Evolutionary conservation across 345 rosid species (phyloP), one percentile per base, ranked within the genome.

Genomic region (Gossypium ekmanianum): DNA sequence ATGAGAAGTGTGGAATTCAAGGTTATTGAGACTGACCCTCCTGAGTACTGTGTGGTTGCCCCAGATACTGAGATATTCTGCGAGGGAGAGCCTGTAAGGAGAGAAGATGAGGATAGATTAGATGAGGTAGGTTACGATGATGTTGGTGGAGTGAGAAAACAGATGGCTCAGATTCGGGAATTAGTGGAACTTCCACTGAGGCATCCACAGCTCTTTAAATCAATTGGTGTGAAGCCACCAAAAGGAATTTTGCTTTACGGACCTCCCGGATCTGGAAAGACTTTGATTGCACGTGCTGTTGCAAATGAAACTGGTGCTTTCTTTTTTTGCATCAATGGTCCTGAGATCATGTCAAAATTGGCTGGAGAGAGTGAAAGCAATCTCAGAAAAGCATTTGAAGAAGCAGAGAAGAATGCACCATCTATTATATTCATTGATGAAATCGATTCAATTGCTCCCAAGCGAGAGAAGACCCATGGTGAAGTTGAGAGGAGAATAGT

Each of bases 321-420:
- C 79, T 94, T 94, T 86, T 94, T 94, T 79, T 90, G 94, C 77
- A 94, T 94, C 34, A 92, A 92, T 81, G 98, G 98, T 41, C 98
- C 97, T 2, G 97, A 94, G 78, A 94, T 92, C 81, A 94, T 92
- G 98, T 94, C 97, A 7, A 94, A 92, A 61, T 78, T 94, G 86
- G 98, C 98, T 44, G 97, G 98, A 9, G 98, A 94, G 88, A 94
- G 98, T 84, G 98, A 94, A 83, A 94, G 97, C 84, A 92, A 94
- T 81, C 94, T 94, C 54, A 85, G 98, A 79, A 94, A 94, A 80
- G 98, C 98, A 18, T 94, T 94, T 48, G 97, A 94, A 86, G 97
- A 92, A 83, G 97, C 98, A 2, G 98, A 94, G 91, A 92, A 92
- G 75, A 94, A 94, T 78, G 98, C 98, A 20, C 98, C 98, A 17